Base-by-base conservation (phyloP, 169 alveolate genomes). In the Plasmodium cynomolgi region DNA sequence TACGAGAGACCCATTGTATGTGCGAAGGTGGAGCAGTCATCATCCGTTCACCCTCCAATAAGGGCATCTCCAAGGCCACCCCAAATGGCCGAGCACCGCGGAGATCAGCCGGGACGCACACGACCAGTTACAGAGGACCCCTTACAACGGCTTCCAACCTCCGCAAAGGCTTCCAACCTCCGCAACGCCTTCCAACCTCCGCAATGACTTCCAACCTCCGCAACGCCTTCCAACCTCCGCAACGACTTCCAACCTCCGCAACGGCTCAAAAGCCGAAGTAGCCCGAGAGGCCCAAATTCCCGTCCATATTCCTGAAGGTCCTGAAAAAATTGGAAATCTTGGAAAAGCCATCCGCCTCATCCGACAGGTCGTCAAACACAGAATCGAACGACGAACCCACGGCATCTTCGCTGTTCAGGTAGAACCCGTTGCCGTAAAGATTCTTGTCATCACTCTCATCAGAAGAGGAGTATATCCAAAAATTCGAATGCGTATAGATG, bases 381-480 rank as follows among this genome's bases (percentile, higher is more conserved):
- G 37, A 39, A 79, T 88, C 94, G 50, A 58, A 79, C 23, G 47
- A 26, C 15, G 37, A 20, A 91, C 39, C 74, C 34, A 17, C 15
- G 26, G 47, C 73, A 5, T 88, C 75, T 54, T 17, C 41, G 54
- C 58, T 80, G 58, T 41, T 77, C 41, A 71, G 26, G 37, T 72
- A 91, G 50, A 75, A 20, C n/a, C 71, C 95, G 56, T 81, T 91
- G 75, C 41, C 72, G 34, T 47, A 71, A 68, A 29, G 72, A 23
- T 77, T 33, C 68, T 15, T 80, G 1, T n/a, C 37, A 81, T 81
- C 84, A 68, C 88, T 62, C 15, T 91, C 91, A 50, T 91, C 95
- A 7, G 91, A 80, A 3, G 95, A 91, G 23, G 95, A 81, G 23
- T 91, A 91, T 41, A 91, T 3, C 95, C 95, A 91, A 91, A 91